A percentile compares a stretch with the other conserved stretches of the same genome.
Evolutionary conservation across 1,139 yeast genomes (phyloP).

Genomic region (Hansenula anomala): DNA sequence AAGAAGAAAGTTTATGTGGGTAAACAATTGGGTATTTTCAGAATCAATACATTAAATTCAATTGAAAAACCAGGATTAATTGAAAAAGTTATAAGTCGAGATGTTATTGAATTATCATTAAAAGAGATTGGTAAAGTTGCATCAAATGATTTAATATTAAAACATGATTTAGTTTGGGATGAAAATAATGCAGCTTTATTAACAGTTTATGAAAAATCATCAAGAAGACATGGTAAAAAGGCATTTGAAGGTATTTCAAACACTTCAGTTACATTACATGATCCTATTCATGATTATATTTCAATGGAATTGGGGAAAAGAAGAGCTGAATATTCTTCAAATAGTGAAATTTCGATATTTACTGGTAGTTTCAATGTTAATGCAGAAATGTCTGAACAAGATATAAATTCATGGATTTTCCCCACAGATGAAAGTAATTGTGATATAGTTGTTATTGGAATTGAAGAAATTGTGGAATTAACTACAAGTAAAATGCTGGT

Average conservation of each 20-base stretch:
- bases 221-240: conserved; percentile 25
- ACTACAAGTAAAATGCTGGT: conserved; percentile 87
- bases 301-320: conserved; percentile 46
- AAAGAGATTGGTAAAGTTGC: conserved; percentile 41
- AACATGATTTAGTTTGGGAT: conserved; percentile 58
- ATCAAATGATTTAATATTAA: conserved; percentile 38
- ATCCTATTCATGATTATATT: conserved; percentile 72
- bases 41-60: conserved; percentile 65
- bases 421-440: conserved; percentile 40
- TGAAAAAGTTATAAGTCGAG: conserved; percentile 55
- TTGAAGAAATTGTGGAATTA: conserved; percentile 90
- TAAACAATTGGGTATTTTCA: conserved; percentile 63
- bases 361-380: conserved; percentile 71
- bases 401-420: conserved; percentile 53
- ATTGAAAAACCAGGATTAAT: conserved; percentile 57
- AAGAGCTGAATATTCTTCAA: conserved; percentile 44
- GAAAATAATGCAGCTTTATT: conserved; percentile 50
- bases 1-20: conserved; percentile 46
- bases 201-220: conserved; percentile 33
- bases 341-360: conserved; percentile 47
- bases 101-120: conserved; percentile 55
- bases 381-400: conserved; percentile 50
- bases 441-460: conserved; percentile 77
- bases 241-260: conserved; percentile 25
- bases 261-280: conserved; percentile 42